Evolutionary conservation across 106 monocot genomes (phyloP).

Genomic region (Phalaenopsis equestris): DNA sequence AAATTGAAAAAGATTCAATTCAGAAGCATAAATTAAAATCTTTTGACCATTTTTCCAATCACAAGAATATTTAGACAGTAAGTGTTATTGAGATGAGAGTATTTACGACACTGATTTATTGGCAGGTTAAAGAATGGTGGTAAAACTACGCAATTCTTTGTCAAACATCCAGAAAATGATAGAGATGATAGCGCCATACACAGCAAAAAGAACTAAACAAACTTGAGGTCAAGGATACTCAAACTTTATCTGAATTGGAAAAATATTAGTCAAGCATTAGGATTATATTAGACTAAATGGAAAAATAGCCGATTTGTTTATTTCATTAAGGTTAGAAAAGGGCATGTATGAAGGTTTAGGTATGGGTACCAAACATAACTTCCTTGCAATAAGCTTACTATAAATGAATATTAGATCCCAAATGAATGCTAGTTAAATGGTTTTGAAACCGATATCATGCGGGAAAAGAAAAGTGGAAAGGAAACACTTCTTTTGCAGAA

Average conservation of each 20-base stretch:
- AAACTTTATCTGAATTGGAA: not conserved
- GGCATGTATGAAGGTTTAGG: not conserved
- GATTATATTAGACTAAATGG: not conserved
- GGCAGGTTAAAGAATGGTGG: not conserved
- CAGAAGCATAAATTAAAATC: not conserved
- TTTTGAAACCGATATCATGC: no score
- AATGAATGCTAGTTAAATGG: no score
- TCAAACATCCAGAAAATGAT: not conserved
- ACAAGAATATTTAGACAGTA: not conserved
- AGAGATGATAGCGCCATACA: not conserved
- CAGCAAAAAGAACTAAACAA: not conserved
- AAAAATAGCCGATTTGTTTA: not conserved
- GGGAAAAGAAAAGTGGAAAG: no score
- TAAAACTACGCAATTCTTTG: not conserved
- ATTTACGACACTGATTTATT: not conserved
- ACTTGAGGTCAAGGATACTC: not conserved
- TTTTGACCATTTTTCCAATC: not conserved
- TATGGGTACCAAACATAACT: no score
- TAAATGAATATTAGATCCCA: no score
- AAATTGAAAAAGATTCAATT: not conserved
- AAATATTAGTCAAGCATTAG: not conserved
- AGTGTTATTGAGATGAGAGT: no score
- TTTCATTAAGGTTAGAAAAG: not conserved
- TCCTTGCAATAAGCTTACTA: no score
- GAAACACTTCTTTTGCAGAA: no score